Base-by-base conservation (phyloP, 208 protist species). In the Herpetomonas samuelpessoai region DNA sequence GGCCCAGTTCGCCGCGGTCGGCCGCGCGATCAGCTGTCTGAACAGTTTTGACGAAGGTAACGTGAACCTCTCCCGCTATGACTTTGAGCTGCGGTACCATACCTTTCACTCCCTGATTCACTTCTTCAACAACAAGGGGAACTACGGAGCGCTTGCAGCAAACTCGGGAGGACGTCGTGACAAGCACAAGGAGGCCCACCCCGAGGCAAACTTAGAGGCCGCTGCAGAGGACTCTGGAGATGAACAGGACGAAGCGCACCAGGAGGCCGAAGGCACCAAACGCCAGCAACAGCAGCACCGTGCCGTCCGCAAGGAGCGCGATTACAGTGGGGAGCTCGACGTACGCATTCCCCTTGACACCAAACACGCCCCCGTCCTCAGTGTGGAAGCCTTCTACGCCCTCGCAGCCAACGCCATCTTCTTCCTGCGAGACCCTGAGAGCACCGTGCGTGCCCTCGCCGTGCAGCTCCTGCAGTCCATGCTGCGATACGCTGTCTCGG, bases 11-110 rank as follows among this genome's bases (percentile, higher is more conserved):
- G 68, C 52, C 3, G 83, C 85, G 38, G 63, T 80, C 2, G 81
- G 75, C 19, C 82, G 83, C 26, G 85, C 83, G 4, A 79, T 92
- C 10, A 28, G 31, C 10, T 85, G 82, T 55, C 60, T 95, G 41
- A 95, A 95, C 64, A 88, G 79, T 60, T 95, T 92, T 60, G 69
- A 65, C 10, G 76, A 78, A 25, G 62, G 65, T 46, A 76, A 80
- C 59, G 70, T 57, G 14, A 53, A 62, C 2, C 65, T 88, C 16
- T 77, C 85, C 31, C 73, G 68, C 28, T 96, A 96, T 76, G 86
- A 96, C 62, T 96, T 88, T 64, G 90, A 93, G 28, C 72, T 88
- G 21, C 83, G 90, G 57, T 96, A 83, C 62, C 86, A 96, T 65
- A 89, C 85, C 14, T 81, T 92, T 31, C 76, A 85, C 61, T 79